Base-by-base conservation (phyloP, 2,329 filamentous ascomycete genomes). In the Dactylellina cionopaga region DNA sequence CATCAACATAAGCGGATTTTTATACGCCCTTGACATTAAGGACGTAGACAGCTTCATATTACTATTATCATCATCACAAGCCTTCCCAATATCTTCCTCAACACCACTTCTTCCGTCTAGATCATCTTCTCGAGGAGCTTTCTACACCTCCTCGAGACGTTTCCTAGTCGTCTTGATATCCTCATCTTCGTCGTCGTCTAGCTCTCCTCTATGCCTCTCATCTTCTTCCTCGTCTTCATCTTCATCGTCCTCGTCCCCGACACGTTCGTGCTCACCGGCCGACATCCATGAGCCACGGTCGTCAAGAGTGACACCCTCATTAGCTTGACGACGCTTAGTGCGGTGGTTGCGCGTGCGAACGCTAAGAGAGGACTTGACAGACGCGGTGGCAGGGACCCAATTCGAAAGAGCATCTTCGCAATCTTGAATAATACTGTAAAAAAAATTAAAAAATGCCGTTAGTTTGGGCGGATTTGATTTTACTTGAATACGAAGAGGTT, bases 321-420 rank as follows among this genome's bases (percentile, higher is more conserved):
- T 55, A 54, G 51, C 44, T 27, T 72, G 68, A 13, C 76, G 76
- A n/a, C 76, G 75, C n/a, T 76, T 73, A 27, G 59, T 77, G 19
- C 76, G 74, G 41, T 73, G 86, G 13, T 90, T 96, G 76, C 93
- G 92, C 39, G 94, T 88, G 70, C 95, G 92, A 15, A 89, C 90
- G 3, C 92, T 96, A 51, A 99, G 88, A 80, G 92, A 93, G 75
- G 93, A 89, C 64, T 86, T 90, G 76, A 99, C 92, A 46, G 92
- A 89, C 4, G 95, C 94, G 79, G 96, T 95, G 78, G 92, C 89
- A 66, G 88, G 87, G 37, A 98, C 92, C 95, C 95, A 99, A 85
- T 96, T 97, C 80, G 92, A 97, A 73, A 99, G 88, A 1, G 95
- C 87, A 80, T 98, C 93, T 83, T 99, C 95, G 81, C 95, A 99